A percentile compares a stretch with the other conserved stretches of the same genome.
Evolutionary conservation across 2,329 filamentous ascomycete species (phyloP).

Genomic region (Sporothrix pseudoabietina): DNA sequence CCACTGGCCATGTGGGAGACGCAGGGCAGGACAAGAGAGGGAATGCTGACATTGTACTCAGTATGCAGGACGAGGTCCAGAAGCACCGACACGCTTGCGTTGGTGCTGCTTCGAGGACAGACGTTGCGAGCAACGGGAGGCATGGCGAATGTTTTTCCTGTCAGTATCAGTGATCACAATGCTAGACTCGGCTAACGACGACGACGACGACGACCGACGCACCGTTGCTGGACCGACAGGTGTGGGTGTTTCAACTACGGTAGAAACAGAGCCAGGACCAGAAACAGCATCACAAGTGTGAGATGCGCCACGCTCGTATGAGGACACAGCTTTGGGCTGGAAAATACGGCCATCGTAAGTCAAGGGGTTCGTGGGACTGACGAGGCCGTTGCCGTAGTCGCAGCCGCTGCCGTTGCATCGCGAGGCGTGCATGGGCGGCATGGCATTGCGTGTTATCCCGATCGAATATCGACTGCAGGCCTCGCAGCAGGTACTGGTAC

Average conservation of each 20-base stretch:
- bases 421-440: constrained; percentile 17
- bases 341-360: constrained; percentile 12
- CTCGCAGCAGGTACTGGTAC: constrained; percentile 14
- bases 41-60: too few relatives aligned
- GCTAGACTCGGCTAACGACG: not conserved
- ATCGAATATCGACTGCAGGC: not conserved
- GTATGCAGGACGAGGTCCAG: not conserved
- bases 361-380: constrained; percentile 8
- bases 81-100: not conserved
- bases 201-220: not conserved
- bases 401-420: constrained; percentile 21
- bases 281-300: not conserved
- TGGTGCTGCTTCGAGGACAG: not conserved
- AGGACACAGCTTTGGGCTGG: not conserved
- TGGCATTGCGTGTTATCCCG: not conserved
- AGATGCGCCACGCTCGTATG: not conserved
- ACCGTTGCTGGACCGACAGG: not conserved
- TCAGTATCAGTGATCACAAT: not conserved
- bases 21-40: not conserved
- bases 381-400: constrained; percentile 21
- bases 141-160: not conserved
- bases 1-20: constrained; percentile 11
- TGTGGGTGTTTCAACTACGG: not conserved
- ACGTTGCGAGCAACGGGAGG: not conserved
- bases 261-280: not conserved